phyloP scores from a whole-genome alignment of 208 protist genomes.

The Acanthamoeba healyi region DNA sequence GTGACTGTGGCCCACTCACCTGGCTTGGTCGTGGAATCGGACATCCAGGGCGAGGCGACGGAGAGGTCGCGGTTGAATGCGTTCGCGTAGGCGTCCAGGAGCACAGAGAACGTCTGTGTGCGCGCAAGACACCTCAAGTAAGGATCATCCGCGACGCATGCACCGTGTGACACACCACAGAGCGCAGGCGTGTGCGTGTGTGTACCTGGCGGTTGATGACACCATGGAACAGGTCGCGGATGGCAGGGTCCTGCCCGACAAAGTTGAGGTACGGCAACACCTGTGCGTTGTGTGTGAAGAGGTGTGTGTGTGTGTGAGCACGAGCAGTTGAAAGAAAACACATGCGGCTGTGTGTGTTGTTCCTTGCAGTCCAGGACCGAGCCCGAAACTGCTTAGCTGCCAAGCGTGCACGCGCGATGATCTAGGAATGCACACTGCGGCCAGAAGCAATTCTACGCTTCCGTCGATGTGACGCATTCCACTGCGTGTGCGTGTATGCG shows the following conservation, averaged over 20 bases:
- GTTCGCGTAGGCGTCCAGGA: conserved; percentile 85
- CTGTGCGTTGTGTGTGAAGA: no score
- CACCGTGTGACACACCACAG: no score
- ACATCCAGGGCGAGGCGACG: background rate
- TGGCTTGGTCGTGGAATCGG: conserved; percentile 10
- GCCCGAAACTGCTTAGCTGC: no score
- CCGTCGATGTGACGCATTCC: conserved; percentile 50
- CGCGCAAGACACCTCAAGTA: no score
- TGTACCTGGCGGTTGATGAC: conserved; percentile 62
- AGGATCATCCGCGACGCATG: no score
- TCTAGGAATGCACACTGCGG: conserved; percentile 58
- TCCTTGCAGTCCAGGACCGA: no score
- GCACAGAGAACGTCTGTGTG: conserved; percentile 52
- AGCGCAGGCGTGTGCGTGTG: background rate
- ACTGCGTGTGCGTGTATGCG: background rate
- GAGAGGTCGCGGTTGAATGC: conserved; percentile 78
- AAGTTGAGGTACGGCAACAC: conserved; percentile 77
- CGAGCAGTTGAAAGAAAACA: no score
- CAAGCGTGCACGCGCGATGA: no score
- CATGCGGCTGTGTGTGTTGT: no score
- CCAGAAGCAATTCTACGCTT: conserved; percentile 30
- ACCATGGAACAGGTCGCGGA: conserved; percentile 75
- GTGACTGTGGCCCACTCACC: background rate
- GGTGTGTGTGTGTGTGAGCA: no score
- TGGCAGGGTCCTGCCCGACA: background rate